Evolutionary conservation across 108 stramenopile species (phyloP).

Genomic region (Phaeodactylum tricornutum): DNA sequence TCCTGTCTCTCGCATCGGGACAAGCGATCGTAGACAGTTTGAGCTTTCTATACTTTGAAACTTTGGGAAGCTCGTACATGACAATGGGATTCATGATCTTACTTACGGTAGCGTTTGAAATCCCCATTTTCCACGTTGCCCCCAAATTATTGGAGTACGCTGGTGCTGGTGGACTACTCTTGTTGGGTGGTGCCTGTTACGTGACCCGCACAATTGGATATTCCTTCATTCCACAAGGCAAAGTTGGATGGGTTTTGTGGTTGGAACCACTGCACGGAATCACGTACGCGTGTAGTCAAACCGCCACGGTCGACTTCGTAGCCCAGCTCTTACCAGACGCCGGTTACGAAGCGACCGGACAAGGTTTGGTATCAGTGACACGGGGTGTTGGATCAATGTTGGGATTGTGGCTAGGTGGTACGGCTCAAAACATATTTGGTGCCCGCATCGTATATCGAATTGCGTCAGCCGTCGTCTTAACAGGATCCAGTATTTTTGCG

Average conservation of each 20-base stretch:
- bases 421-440: conserved; percentile 22
- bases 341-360: conserved; percentile 43
- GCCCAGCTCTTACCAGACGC: conserved; percentile 18
- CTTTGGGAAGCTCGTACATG: conserved; percentile 31
- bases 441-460: conserved; percentile 30
- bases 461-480: background rate
- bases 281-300: conserved; percentile 40
- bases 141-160: conserved; percentile 23
- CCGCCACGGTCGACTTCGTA: conserved; percentile 36
- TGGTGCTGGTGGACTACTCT: conserved; percentile 28
- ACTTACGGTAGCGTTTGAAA: conserved; percentile 51
- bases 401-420: conserved; percentile 39
- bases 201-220: conserved; percentile 49
- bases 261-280: conserved; percentile 69
- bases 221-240: conserved; percentile 29
- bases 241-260: conserved; percentile 25
- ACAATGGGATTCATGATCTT: conserved; percentile 43
- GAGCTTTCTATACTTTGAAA: conserved; percentile 52
- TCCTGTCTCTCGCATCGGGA: conserved; percentile 34
- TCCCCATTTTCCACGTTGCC: conserved; percentile 52
- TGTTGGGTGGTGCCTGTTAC: conserved; percentile 35
- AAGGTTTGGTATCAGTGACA: conserved; percentile 34
- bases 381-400: conserved; percentile 32
- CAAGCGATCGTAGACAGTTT: conserved; percentile 41
- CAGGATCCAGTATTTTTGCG: too few relatives aligned